Evolutionary conservation across 2,329 filamentous ascomycete species (phyloP).

Genomic region (Dactylellina leptospora): DNA sequence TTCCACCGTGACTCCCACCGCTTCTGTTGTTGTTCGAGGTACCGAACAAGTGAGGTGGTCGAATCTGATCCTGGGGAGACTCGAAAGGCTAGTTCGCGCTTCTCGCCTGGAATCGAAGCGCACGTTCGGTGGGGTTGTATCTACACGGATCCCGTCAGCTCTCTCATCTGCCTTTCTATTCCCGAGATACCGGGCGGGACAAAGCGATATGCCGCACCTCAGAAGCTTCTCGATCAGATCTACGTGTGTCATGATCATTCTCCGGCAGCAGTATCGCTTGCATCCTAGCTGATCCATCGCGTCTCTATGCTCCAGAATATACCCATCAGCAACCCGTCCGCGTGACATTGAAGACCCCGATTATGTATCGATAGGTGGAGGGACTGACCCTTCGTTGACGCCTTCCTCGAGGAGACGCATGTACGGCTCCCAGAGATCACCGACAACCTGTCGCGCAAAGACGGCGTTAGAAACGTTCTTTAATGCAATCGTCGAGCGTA

Average conservation of each 20-base stretch:
- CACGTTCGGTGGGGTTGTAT: slow-evolving; percentile 49
- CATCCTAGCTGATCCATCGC: slow-evolving; percentile 95
- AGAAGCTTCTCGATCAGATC: slow-evolving; percentile 98
- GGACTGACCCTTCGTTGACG: slow-evolving; percentile 74
- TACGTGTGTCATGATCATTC: slow-evolving; percentile 99
- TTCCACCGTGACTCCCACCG: too few relatives aligned
- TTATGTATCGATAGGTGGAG: background rate
- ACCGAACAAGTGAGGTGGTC: too few relatives aligned
- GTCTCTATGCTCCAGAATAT: slow-evolving; percentile 68
- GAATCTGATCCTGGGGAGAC: too few relatives aligned
- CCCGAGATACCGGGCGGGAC: background rate
- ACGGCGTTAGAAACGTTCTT: slow-evolving; percentile 24
- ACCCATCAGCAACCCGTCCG: slow-evolving; percentile 6
- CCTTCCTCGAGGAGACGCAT: slow-evolving; percentile 79
- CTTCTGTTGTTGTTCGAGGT: too few relatives aligned
- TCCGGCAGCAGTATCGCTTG: slow-evolving; percentile 96
- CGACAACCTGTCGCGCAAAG: slow-evolving; percentile 75
- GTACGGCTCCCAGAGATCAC: slow-evolving; percentile 97
- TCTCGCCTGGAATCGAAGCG: slow-evolving; percentile 46
- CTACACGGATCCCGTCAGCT: slow-evolving; percentile 12
- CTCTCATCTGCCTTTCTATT: slow-evolving; percentile 10
- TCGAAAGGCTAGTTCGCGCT: slow-evolving; percentile 27
- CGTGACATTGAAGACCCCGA: too few relatives aligned
- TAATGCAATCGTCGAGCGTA: background rate
- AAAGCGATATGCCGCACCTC: slow-evolving; percentile 66